Base-by-base conservation (phyloP, 2,329 filamentous ascomycete species). In the Colletotrichum ledebouriae region DNA sequence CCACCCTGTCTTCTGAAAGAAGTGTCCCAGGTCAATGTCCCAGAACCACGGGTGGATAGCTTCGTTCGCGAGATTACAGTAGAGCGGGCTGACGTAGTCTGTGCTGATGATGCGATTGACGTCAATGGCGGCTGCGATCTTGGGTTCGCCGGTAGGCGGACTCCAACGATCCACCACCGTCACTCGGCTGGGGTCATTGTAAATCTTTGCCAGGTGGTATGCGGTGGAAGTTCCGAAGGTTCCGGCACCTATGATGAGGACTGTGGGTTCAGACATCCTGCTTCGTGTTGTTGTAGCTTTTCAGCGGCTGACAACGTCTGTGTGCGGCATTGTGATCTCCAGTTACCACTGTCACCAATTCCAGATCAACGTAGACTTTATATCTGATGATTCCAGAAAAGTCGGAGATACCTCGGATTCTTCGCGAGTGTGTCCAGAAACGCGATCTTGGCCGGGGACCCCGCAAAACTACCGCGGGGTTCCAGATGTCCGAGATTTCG, bases 181-280 rank as follows among this genome's bases (percentile, higher is more conserved):
- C 11, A 71, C 59, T 10, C 71, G 71, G 17, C 58, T 62, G 4
- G 63, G 17, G 42, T 67, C 34, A 6, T 49, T 22, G 41, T 62
- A 67, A 29, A 20, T 59, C 15, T 70, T 59, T 4, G 74, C 72
- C 2, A 85, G 78, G 60, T 86, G 80, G 70, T 84, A 84, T 1
- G 84, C 85, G 0, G 83, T 84, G 33, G 80, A 83, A 25, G 80
- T 79, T 46, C 84, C 85, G 66, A 86, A 86, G 20, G 83, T 81
- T 34, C 85, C 85, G 6, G 80, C 82, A 17, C 85, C 85, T 46
- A 86, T 72, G 50, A 86, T 85, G 44, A 86, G 76, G 47, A 67
- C 58, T 1, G 58, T 62, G 2, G 63, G 50, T 17, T 67, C 63
- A 39, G 34, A 39, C 34, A 39, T 39, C 34, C 9, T 25, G 25